Evolutionary conservation across 108 stramenopile species (phyloP).

Genomic region (Nannochloropsis gaditana): DNA sequence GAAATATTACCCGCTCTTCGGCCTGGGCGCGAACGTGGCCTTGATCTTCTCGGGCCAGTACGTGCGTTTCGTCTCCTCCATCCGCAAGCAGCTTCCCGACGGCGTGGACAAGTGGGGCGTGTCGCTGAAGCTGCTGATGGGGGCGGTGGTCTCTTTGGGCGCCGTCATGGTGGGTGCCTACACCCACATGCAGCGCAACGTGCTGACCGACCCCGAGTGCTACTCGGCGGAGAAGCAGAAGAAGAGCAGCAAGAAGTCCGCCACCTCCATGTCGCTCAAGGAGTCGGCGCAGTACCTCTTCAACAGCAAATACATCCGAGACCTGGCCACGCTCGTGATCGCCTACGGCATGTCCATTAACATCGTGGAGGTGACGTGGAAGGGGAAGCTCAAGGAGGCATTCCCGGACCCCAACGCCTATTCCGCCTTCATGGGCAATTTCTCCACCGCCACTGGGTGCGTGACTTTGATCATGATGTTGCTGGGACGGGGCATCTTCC

Average conservation of each 20-base stretch:
- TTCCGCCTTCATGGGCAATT: constrained; percentile 98
- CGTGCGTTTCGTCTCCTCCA: constrained; percentile 73
- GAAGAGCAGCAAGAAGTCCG: constrained; percentile 67
- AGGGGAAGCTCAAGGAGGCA: constrained; percentile 91
- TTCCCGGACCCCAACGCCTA: constrained; percentile 94
- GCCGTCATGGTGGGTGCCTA: constrained; percentile 68
- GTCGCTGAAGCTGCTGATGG: constrained; percentile 82
- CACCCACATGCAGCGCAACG: constrained; percentile 78
- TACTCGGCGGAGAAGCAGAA: constrained; percentile 54
- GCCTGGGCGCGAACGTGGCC: constrained; percentile 88
- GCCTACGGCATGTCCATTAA: constrained; percentile 98
- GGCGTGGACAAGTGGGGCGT: constrained; percentile 88
- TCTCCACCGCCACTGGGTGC: constrained; percentile 81
- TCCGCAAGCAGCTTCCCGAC: constrained; percentile 66
- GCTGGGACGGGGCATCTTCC: constrained; percentile 77
- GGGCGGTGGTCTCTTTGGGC: constrained; percentile 76
- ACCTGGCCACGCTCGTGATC: constrained; percentile 85
- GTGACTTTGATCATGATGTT: constrained; percentile 97
- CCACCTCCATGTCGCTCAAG: constrained; percentile 71
- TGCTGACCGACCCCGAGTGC: constrained; percentile 68
- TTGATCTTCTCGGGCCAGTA: constrained; percentile 93
- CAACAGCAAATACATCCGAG: constrained; percentile 71
- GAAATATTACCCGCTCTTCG: constrained; percentile 94
- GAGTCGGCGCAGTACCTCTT: constrained; percentile 87
- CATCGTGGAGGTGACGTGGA: constrained; percentile 98